Evolutionary conservation across 495 filamentous ascomycete genomes (phyloP).

Genomic region (Schizothecium vesticola): DNA sequence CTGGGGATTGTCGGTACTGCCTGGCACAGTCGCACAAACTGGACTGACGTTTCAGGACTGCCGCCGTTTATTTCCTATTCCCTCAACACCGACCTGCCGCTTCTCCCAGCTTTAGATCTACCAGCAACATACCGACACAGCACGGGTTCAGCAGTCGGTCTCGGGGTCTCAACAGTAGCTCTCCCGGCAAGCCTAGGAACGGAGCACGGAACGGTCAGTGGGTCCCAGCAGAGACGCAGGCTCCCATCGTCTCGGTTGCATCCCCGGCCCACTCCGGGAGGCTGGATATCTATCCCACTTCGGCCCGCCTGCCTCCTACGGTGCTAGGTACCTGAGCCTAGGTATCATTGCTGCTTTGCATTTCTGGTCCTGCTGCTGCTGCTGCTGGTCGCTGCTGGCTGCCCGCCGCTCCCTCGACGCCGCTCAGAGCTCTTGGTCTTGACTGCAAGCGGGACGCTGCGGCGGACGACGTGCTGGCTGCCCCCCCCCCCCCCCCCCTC

Average conservation of each 20-base stretch:
- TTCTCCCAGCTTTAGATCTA: neutral
- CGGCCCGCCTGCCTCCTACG: neutral
- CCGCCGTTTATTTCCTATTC: neutral
- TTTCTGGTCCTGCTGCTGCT: neutral
- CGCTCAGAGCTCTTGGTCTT: constrained; percentile 22
- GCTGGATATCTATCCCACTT: neutral
- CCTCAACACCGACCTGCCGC: neutral
- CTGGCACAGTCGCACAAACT: neutral
- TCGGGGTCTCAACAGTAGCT: neutral
- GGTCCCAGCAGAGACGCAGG: constrained; percentile 10
- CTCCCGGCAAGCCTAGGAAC: neutral
- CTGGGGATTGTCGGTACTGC: neutral
- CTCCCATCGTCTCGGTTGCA: constrained; percentile 17
- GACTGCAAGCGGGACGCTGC: constrained; percentile 19
- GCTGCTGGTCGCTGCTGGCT: neutral
- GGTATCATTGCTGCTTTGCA: neutral
- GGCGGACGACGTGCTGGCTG: constrained; percentile 20
- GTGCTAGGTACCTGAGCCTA: neutral
- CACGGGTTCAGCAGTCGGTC: neutral
- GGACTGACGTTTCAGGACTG: neutral
- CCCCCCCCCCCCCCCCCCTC: constrained; percentile 9
- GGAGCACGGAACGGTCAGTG: constrained; percentile 1
- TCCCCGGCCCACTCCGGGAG: constrained; percentile 15
- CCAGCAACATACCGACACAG: neutral
- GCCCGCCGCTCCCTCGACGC: neutral